Conservation (phyloP, 2,329 filamentous ascomycete species). For the Fusarium proliferatum region DNA sequence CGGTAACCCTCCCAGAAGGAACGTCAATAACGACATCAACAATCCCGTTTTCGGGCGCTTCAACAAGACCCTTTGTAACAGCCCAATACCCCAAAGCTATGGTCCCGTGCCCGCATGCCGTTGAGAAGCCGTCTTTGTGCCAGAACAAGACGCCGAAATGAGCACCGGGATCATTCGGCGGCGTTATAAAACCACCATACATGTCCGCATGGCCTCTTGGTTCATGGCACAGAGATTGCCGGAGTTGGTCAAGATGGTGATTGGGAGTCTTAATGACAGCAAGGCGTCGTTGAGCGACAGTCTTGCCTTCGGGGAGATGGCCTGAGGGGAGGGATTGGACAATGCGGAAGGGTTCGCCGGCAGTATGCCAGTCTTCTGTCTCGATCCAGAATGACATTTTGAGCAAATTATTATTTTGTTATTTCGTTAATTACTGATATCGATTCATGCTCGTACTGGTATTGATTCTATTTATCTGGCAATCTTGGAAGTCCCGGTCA, state of each 20-base stretch:
- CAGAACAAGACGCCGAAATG: constrained; percentile 44
- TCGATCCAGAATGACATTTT: constrained; percentile 37
- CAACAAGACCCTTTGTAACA: constrained; percentile 2
- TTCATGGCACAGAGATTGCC: constrained; percentile 33
- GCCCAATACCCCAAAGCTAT: constrained; percentile 46
- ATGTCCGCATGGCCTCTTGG: constrained; percentile 38
- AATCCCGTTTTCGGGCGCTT: background rate
- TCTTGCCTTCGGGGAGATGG: background rate
- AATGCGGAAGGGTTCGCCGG: constrained; percentile 44
- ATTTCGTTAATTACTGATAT: rapidly evolving
- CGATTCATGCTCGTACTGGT: rapidly evolving
- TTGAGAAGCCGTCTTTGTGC: constrained; percentile 47
- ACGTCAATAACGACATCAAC: constrained; percentile 36
- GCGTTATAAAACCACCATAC: constrained; percentile 44
- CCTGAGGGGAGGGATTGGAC: constrained; percentile 18
- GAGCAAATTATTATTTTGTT: background rate
- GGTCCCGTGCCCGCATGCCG: constrained; percentile 43
- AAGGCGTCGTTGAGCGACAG: constrained; percentile 20
- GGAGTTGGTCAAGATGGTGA: constrained; percentile 23
- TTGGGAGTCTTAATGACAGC: background rate
- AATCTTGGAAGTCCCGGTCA: background rate
- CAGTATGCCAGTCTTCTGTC: constrained; percentile 44
- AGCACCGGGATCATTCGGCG: constrained; percentile 35
- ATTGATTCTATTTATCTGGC: background rate
- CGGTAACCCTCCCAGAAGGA: constrained; percentile 26